Evolutionary conservation across 2,329 filamentous ascomycete genomes (phyloP).

Genomic region (Clonostachys rhizophaga): DNA sequence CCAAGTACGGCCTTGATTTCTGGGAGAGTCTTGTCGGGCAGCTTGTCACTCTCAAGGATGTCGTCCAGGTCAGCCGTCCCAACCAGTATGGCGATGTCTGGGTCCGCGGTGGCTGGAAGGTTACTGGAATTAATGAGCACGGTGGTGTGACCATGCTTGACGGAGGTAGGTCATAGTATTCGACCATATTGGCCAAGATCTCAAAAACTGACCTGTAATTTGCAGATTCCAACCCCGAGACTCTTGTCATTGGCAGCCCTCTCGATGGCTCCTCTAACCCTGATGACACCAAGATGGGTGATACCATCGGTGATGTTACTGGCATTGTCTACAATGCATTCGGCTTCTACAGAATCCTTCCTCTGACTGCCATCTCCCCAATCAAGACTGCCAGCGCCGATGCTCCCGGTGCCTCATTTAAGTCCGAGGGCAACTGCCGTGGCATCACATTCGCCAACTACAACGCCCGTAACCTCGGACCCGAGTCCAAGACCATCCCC

Average conservation of each 20-base stretch:
- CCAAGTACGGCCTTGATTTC: conserved; percentile 64
- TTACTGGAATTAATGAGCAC: conserved; percentile 56
- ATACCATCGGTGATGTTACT: conserved; percentile 60
- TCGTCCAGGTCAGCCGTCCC: conserved; percentile 53
- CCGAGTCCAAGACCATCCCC: conserved; percentile 49
- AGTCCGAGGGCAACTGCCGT: conserved; percentile 49
- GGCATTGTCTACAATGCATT: conserved; percentile 63
- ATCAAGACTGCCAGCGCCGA: conserved; percentile 37
- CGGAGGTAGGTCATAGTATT: conserved; percentile 29
- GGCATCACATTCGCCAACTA: conserved; percentile 62
- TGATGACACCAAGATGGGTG: conserved; percentile 56
- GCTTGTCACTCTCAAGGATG: conserved; percentile 57
- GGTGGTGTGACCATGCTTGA: conserved; percentile 61
- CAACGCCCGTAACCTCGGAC: conserved; percentile 65
- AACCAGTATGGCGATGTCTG: conserved; percentile 66
- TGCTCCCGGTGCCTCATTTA: conserved; percentile 45
- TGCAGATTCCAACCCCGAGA: conserved; percentile 64
- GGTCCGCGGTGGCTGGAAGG: conserved; percentile 61
- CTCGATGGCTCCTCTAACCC: conserved; percentile 62
- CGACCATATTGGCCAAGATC: not conserved
- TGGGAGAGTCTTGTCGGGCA: conserved; percentile 68
- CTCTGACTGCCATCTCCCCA: conserved; percentile 51
- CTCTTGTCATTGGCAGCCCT: conserved; percentile 59
- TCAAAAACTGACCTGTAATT: not conserved
- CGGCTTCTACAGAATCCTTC: conserved; percentile 66